These are phyloP conservation scores for Isabelozyma heimii DNA, from an alignment of 805 yeast species.

Conservation along the genomic window DNA sequence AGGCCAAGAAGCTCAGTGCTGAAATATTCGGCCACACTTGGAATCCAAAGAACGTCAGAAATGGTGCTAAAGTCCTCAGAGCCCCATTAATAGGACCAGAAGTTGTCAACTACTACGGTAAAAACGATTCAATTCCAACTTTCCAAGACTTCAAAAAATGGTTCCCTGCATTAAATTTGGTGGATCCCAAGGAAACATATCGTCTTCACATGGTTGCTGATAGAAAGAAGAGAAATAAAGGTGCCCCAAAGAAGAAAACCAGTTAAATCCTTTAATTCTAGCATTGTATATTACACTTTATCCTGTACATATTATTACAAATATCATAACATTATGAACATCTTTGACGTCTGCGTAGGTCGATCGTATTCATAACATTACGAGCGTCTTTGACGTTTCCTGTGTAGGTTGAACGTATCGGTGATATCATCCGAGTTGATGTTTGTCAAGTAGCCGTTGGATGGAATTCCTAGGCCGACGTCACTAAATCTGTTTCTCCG, in stretches of 20 bases:
- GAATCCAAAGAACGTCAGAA: conserved; percentile 64
- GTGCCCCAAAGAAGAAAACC: conserved; percentile 74
- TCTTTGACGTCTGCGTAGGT: background rate
- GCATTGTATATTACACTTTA: conserved; percentile 1
- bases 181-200: conserved; percentile 68
- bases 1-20: conserved; percentile 59
- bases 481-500: conserved; percentile 5
- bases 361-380: no score
- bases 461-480: background rate
- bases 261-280: conserved; percentile 6
- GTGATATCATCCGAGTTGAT: conserved; percentile 19
- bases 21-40: conserved; percentile 66
- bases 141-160: conserved; percentile 57
- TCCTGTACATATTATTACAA: conserved; percentile 5
- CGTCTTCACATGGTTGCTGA: conserved; percentile 60
- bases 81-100: conserved; percentile 71
- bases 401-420: conserved; percentile 21
- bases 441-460: background rate
- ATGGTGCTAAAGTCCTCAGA: conserved; percentile 69
- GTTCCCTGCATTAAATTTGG: conserved; percentile 50
- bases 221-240: conserved; percentile 83
- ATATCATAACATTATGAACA: background rate
- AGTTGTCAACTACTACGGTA: conserved; percentile 69
- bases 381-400: conserved; percentile 5
- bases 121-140: conserved; percentile 61